Base-by-base conservation (phyloP, 164 flowering plant genomes). In the Berberis thunbergii region DNA sequence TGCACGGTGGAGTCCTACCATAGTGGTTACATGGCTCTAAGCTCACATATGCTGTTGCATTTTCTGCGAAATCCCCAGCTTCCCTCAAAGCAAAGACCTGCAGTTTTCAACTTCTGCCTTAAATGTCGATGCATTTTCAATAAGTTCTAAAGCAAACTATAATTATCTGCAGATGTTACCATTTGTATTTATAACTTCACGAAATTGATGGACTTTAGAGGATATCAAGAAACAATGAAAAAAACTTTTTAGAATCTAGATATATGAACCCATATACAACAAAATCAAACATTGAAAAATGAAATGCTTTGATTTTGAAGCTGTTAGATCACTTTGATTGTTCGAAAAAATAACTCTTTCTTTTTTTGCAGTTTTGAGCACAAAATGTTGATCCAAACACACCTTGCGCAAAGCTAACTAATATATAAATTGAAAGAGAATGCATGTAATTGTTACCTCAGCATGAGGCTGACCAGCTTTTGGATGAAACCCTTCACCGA, bases 381-480 rank as follows among this genome's bases (percentile, higher is more conserved):
- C 54, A 44, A 59, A 52, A 40, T n/a, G 2, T 2, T 6, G 7
- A 48, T 6, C 50, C 7, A 1, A 48, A 48, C 9, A 6, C n/a
- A 62, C 49, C 13, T 26, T 26, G 26, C 26, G 39, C 50, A 45
- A 6, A 13, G 46, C 11, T 38, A 61, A 4, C n/a, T 8, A 38
- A 46, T n/a, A 44, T 59, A 4, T 1, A 11, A 10, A 2, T 61
- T 2, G 11, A 9, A 13, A 40, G 2, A 10, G 10, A 1, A 6
- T 39, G 43, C 55, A 6, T 1, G 5, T 4, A 64, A 58, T 7
- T 41, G 7, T 64, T 76, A 89, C 96, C 96, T 93, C 97, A 69
- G 97, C 97, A 77, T 90, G 98, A 63, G 97, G 98, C 72, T 90
- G 89, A 6, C 98, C 98, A 65, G 97, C 96, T 79, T 90, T 93